Evolutionary conservation across 192 early-diverging fungal genomes (phyloP), one percentile per base, ranked within the genome.

Genomic region (Coemansia sp.): DNA sequence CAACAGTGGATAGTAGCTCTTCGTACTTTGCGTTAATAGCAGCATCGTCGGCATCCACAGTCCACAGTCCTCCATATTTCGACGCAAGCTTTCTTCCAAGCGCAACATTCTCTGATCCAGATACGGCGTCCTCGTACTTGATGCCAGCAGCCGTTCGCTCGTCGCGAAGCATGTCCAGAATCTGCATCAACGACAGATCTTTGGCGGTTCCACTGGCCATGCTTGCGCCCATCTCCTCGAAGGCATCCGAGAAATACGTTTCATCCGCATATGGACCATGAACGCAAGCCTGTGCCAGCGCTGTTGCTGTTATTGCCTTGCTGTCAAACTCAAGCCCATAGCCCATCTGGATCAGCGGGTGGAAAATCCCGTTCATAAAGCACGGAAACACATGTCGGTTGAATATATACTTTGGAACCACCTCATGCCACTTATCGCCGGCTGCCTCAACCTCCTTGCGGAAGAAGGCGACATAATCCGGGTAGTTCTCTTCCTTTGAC

Each of bases 311-410:
- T 40, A 86, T 77, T 39, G 83, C 78, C 65, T 76, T 76, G 64
- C 84, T 69, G 12, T 79, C 81, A 70, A 88, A 89, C 64, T 89
- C 88, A n/a, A 88, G 40, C 1, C 85, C 88, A 65, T 88, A 88
- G 7, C 88, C 87, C 19, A 89, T 54, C 71, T 87, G 86, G 57
- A 89, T 88, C n/a, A 89, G 61, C 19, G 88, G 88, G 61, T 89
- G 87, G 53, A 82, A 78, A 5, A 83, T 72, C 12, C 86, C 88
- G 63, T 77, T 79, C 56, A 89, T 76, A 0, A 74, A 65, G 32
- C 79, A 56, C 6, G 65, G 69, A n/a, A 88, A 57, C 6, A 88
- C 42, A 32, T 79, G 75, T 1, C 73, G 43, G 56, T 85, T 72
- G 26, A 85, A 83, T 6, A 83, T 74, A 45, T 84, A 89, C 4